Percentiles rank a stretch among this genome's conserved stretches.
Conservation (phyloP, 2,329 filamentous ascomycete genomes). For the Trichoderma atroviride region DNA sequence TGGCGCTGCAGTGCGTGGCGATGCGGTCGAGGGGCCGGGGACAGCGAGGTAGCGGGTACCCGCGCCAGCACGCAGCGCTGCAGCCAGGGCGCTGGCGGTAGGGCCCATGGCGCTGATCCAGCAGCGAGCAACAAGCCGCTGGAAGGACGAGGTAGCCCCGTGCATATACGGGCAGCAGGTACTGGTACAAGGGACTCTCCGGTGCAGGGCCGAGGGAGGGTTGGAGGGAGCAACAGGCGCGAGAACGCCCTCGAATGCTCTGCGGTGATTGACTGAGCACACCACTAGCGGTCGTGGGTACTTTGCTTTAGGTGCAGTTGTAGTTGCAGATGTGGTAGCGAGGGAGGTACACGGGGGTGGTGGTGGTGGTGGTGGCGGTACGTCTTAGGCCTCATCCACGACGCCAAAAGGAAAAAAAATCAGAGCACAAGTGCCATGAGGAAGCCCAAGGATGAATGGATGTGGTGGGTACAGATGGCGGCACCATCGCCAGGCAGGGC, state of each 20-base stretch:
- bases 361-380: not conserved
- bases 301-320: not conserved
- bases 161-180: slow-evolving; percentile 12
- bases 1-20: slow-evolving; percentile 17
- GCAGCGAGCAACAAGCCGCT: slow-evolving; percentile 1
- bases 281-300: not conserved
- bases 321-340: not conserved
- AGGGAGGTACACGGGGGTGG: not conserved
- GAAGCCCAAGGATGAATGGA: not conserved
- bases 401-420: not conserved
- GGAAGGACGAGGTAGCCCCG: not conserved
- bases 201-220: slow-evolving; percentile 15
- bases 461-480: slow-evolving; percentile 16
- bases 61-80: not conserved
- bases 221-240: not conserved
- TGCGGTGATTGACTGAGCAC: not conserved
- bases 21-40: slow-evolving; percentile 16
- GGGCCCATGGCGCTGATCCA: slow-evolving; percentile 7
- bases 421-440: not conserved
- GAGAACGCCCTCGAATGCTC: slow-evolving; percentile 1
- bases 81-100: slow-evolving; percentile 15
- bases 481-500: slow-evolving; percentile 6
- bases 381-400: not conserved
- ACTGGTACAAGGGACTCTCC: slow-evolving; percentile 8
- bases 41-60: slow-evolving; percentile 23